Evolutionary conservation across 1,284 basidiomycete genomes (phyloP).

Genomic region (Hortiboletus rubellus): DNA sequence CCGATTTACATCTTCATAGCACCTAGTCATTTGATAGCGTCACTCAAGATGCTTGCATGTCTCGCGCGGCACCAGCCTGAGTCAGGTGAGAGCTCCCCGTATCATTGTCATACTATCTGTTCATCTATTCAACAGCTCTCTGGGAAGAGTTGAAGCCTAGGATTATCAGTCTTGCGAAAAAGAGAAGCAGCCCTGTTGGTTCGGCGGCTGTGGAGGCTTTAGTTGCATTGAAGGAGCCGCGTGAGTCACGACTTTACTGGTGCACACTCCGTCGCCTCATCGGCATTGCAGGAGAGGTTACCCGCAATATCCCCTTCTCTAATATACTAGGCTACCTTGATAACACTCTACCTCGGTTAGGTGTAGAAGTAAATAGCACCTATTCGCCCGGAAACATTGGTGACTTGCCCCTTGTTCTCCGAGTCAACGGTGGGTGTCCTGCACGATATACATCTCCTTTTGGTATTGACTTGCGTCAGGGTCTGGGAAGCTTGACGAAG

Average conservation of each 20-base stretch:
- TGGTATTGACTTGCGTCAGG: background rate
- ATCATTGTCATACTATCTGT: background rate
- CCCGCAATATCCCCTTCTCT: background rate
- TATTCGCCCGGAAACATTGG: background rate
- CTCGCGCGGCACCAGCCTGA: background rate
- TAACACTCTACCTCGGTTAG: conserved; percentile 7
- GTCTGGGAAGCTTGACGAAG: background rate
- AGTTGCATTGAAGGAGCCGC: background rate
- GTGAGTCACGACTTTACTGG: background rate
- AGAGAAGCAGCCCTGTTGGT: background rate
- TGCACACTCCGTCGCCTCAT: background rate
- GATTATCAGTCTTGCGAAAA: background rate
- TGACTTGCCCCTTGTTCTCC: background rate
- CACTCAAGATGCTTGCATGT: conserved; percentile 6
- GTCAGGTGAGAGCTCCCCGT: background rate
- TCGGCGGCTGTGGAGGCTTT: conserved; percentile 5
- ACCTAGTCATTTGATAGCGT: conserved; percentile 1
- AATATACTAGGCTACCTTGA: conserved; percentile 9
- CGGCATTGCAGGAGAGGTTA: background rate
- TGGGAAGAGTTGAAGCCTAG: background rate
- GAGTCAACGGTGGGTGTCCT: background rate
- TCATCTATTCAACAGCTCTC: background rate
- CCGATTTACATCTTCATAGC: background rate
- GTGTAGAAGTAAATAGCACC: conserved; percentile 4
- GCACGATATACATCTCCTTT: background rate